Percentiles rank a stretch among this genome's conserved stretches.
Evolutionary conservation across 1,284 basidiomycete species (phyloP).

Genomic region (Ustilago hordei): DNA sequence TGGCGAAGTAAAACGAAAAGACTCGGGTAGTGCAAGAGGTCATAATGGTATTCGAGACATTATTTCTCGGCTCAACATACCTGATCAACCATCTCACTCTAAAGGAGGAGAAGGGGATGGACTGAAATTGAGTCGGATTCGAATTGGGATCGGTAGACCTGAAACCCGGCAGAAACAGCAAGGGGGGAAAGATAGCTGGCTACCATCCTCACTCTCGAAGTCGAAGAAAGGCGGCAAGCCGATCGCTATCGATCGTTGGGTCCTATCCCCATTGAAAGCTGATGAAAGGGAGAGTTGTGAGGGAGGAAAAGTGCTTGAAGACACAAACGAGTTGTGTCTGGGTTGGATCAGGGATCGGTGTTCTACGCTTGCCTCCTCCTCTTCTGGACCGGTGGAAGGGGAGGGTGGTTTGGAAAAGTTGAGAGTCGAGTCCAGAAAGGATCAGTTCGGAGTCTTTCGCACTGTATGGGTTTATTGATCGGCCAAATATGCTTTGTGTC

Average conservation of each 20-base stretch:
- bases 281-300: conserved; percentile 29
- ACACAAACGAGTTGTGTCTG: not conserved
- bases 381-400: not conserved
- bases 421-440: conserved; percentile 12
- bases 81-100: not conserved
- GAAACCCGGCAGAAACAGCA: not conserved
- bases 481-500: not conserved
- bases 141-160: conserved; percentile 39
- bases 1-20: conserved; percentile 13
- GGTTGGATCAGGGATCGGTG: conserved; percentile 26
- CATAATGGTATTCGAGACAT: conserved; percentile 43
- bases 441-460: conserved; percentile 35
- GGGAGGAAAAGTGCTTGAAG: not conserved
- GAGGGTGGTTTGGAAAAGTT: no score
- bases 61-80: conserved; percentile 16
- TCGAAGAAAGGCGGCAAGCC: conserved; percentile 5
- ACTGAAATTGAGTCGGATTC: conserved; percentile 8
- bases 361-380: not conserved
- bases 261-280: conserved; percentile 15
- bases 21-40: conserved; percentile 28
- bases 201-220: not conserved
- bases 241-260: conserved; percentile 28
- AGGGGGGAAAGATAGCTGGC: not conserved
- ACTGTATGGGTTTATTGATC: conserved; percentile 33
- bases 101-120: not conserved